These are phyloP conservation scores for Urtica urens DNA, from an alignment of 306 rosid species.

Conservation along the genomic window DNA sequence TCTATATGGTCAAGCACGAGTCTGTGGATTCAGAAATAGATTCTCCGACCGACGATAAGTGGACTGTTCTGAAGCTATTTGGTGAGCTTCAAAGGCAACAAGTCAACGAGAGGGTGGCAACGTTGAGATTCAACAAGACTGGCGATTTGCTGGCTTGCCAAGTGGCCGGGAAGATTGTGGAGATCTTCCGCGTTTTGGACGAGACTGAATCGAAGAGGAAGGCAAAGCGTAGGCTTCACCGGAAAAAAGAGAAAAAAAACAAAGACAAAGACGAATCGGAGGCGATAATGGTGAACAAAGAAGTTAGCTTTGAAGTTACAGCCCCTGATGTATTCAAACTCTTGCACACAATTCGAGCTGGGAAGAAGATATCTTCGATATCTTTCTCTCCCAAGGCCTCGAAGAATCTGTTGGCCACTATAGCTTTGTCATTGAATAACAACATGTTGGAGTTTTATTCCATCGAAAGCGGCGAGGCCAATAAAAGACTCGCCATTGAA, in stretches of 20 bases:
- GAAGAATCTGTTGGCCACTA: constrained; percentile 57
- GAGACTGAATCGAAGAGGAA: constrained; percentile 69
- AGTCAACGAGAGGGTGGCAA: constrained; percentile 80
- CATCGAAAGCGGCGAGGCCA: constrained; percentile 34
- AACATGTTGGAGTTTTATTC: constrained; percentile 72
- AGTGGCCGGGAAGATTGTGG: constrained; percentile 78
- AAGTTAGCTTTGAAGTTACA: constrained; percentile 27
- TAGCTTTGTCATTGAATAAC: constrained; percentile 84
- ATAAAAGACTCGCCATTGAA: constrained; percentile 51
- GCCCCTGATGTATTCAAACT: constrained; percentile 73
- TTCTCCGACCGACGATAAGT: constrained; percentile 28
- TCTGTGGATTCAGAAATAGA: constrained; percentile 20
- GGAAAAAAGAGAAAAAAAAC: constrained; percentile 73
- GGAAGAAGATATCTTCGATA: constrained; percentile 84
- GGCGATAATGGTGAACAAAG: constrained; percentile 36
- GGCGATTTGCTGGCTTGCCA: constrained; percentile 88
- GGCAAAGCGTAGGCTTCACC: constrained; percentile 74
- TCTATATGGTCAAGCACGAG: constrained; percentile 53
- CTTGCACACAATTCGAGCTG: constrained; percentile 68
- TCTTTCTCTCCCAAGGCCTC: constrained; percentile 66
- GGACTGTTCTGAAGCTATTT: constrained; percentile 67
- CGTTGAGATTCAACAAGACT: constrained; percentile 62
- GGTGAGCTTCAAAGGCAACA: constrained; percentile 82
- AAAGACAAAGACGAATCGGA: constrained; percentile 42
- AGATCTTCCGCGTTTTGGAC: constrained; percentile 71